phyloP scores from a whole-genome alignment of 2,329 filamentous ascomycete species.

The Annulohypoxylon truncatum region DNA sequence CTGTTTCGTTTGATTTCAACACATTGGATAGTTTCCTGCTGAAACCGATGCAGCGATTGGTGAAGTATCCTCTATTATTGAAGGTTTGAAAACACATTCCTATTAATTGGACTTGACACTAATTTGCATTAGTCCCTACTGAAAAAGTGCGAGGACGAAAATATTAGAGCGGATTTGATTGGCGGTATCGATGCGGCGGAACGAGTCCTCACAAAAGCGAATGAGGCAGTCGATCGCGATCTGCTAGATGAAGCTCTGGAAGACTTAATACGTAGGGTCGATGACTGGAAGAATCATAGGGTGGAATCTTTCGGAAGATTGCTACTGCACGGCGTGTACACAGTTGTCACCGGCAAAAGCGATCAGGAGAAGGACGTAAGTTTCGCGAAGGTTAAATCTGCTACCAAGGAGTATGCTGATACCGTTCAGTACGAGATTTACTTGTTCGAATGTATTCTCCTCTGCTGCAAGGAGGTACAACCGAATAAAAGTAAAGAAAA shows the following conservation, averaged over 20 bases:
- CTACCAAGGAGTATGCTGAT: constrained; percentile 35
- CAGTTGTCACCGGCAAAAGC: constrained; percentile 88
- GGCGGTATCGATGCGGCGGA: constrained; percentile 85
- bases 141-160: constrained; percentile 80
- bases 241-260: constrained; percentile 84
- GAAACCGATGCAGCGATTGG: constrained; percentile 95
- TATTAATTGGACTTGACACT: constrained; percentile 30
- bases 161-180: constrained; percentile 76
- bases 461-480: constrained; percentile 96
- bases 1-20: constrained; percentile 87
- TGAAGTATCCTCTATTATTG: constrained; percentile 92
- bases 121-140: constrained; percentile 75
- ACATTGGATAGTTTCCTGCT: constrained; percentile 91
- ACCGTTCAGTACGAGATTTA: constrained; percentile 88
- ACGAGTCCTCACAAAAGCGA: constrained; percentile 83
- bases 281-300: constrained; percentile 96
- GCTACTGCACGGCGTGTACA: constrained; percentile 88
- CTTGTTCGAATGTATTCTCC: constrained; percentile 92
- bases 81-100: constrained; percentile 65
- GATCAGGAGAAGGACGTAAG: constrained; percentile 89
- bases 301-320: constrained; percentile 93
- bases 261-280: constrained; percentile 84
- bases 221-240: constrained; percentile 90
- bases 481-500: constrained; percentile 86
- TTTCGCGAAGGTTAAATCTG: constrained; percentile 49